Evolutionary conservation across 192 early-diverging fungal species (phyloP).

Genomic region (Irineochytrium annulatum): DNA sequence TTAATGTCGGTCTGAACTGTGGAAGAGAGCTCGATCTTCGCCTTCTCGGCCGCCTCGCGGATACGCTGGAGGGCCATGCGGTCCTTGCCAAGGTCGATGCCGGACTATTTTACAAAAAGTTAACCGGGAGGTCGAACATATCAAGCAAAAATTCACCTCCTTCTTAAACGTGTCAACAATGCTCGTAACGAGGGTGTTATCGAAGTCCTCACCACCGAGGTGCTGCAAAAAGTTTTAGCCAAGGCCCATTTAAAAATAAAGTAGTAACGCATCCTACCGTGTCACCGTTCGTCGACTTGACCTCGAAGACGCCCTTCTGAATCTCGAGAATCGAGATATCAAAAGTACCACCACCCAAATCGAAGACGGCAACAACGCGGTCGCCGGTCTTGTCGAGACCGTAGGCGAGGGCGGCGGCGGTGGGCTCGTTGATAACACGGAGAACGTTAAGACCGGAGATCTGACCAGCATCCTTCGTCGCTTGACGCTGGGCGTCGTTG

Average conservation of each 20-base stretch:
- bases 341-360: conserved; percentile 98
- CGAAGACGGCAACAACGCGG: conserved; percentile 91
- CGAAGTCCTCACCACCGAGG: conserved; percentile 64
- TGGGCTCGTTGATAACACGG: conserved; percentile 95
- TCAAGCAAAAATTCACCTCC: conserved; percentile 43
- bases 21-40: conserved; percentile 97
- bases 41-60: conserved; percentile 96
- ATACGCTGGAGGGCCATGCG: conserved; percentile 96
- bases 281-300: conserved; percentile 97
- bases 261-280: conserved; percentile 42
- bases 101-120: conserved; percentile 39
- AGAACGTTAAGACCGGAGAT: conserved; percentile 87
- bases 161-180: conserved; percentile 90
- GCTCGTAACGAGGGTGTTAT: conserved; percentile 66
- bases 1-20: conserved; percentile 95
- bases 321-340: conserved; percentile 99
- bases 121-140: neutral
- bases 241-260: conserved; percentile 57
- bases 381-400: conserved; percentile 80
- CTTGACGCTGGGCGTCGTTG: conserved; percentile 94
- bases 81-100: conserved; percentile 80
- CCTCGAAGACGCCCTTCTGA: conserved; percentile 96
- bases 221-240: conserved; percentile 30
- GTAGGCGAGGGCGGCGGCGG: conserved; percentile 90
- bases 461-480: conserved; percentile 90